Base-by-base conservation (phyloP, 1,284 basidiomycete genomes). In the Schizophyllum amplum region DNA sequence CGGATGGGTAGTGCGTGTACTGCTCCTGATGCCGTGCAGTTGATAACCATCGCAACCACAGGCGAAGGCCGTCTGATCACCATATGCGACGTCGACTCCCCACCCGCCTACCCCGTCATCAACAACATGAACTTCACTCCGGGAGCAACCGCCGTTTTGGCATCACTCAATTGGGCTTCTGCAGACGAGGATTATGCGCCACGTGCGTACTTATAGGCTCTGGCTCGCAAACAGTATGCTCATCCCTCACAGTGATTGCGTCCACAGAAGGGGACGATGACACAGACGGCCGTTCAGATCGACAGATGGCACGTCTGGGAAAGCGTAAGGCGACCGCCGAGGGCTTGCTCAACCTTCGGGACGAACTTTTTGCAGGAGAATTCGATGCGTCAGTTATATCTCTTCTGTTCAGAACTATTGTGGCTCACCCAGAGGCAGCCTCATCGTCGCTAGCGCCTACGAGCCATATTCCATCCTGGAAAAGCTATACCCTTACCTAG, bases 91-190 rank as follows among this genome's bases (percentile, higher is more conserved):
- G 83, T 87, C 27, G 96, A 98, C 66, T 93, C 90, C 2, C 94
- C 96, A 5, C 96, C 97, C 9, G 87, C 93, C 42, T 94, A 94
- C 69, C 92, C 93, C 46, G 81, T 95, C 21, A 72, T 96, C 67
- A 77, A 80, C 1, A 78, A 87, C 55, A 93, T 97, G 90, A 98
- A 98, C 69, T 92, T 95, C 65, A 77, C 83, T 24, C 76, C 83
- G 58, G 76, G 84, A 55, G 71, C 79, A 23, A 74, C 76, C 9
- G 68, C 77, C 0, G 76, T 86, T 42, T 72, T 94, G 57, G 79
- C 81, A 11, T 86, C 85, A 7, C 72, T 98, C 24, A 95, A 96
- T 67, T 98, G 95, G 95, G 89, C 91, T 33, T 90, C 90, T n/a
- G 85, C 86, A 6, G 86, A 92, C 55, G 84, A 89, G 67, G 82